phyloP scores from a whole-genome alignment of 768 basidiomycete genomes.

The Rhizopogon roseolus region DNA sequence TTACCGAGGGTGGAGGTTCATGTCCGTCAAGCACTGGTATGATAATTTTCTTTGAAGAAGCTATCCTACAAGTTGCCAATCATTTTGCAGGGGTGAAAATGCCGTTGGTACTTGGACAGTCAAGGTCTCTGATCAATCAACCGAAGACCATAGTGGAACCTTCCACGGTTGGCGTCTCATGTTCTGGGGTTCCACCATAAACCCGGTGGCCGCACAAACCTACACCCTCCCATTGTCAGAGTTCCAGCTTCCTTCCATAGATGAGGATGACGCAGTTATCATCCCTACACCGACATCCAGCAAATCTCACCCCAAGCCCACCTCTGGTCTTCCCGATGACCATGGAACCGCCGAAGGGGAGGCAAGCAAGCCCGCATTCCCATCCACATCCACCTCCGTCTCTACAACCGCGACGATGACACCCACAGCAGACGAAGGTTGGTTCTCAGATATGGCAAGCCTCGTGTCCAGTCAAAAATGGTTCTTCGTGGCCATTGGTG shows the following conservation, averaged over 20 bases:
- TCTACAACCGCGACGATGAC: slow-evolving; percentile 34
- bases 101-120: slow-evolving; percentile 90
- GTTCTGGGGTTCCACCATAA: slow-evolving; percentile 86
- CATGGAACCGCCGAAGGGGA: slow-evolving; percentile 80
- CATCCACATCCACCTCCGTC: slow-evolving; percentile 24
- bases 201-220: slow-evolving; percentile 57
- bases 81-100: slow-evolving; percentile 74
- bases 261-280: slow-evolving; percentile 35
- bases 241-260: slow-evolving; percentile 43
- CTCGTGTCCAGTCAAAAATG: slow-evolving; percentile 77
- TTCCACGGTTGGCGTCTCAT: slow-evolving; percentile 92
- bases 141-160: slow-evolving; percentile 48
- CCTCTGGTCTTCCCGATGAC: slow-evolving; percentile 80
- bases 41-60: slow-evolving; percentile 7
- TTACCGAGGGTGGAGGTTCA: slow-evolving; percentile 96
- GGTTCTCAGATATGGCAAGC: slow-evolving; percentile 75
- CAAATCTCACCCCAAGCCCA: slow-evolving; percentile 78
- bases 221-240: slow-evolving; percentile 58
- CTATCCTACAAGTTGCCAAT: slow-evolving; percentile 10
- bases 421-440: slow-evolving; percentile 73
- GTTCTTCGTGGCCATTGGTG: slow-evolving; percentile 86
- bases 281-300: slow-evolving; percentile 39
- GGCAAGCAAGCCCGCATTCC: slow-evolving; percentile 70
- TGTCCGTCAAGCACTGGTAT: slow-evolving; percentile 97
- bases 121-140: slow-evolving; percentile 74